Base-by-base conservation (phyloP, 768 basidiomycete species). In the Mycena pura region DNA sequence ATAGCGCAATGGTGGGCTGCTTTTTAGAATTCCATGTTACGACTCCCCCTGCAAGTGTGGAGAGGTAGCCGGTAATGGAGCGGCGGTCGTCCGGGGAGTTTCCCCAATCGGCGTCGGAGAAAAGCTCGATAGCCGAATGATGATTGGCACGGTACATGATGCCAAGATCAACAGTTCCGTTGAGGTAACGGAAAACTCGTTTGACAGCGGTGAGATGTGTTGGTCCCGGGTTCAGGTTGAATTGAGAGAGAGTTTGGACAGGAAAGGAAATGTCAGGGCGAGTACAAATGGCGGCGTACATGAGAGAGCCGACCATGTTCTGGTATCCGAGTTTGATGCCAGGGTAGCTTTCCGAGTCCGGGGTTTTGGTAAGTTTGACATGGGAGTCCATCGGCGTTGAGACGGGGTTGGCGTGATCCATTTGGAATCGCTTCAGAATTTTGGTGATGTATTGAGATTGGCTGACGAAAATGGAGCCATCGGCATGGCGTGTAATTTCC, bases 191-290 rank as follows among this genome's bases (percentile, higher is more conserved):
- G 27, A 44, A 44, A 25, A n/a, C n/a, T n/a, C n/a, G n/a, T n/a
- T n/a, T n/a, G n/a, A n/a, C n/a, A n/a, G n/a, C n/a, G n/a, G n/a
- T 44, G 24, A 44, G 43, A 15, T 44, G 43, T n/a, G 43, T 25
- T 21, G 43, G 43, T 6, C 24, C 22, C 10, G 43, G 43, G 15
- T 44, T 44, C 24, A 52, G 17, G n/a, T 62, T 57, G 68, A 71
- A 77, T 14, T 67, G 73, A 3, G 66, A 55, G 0, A 76, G 63
- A 6, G 53, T 54, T 14, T 60, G 50, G 25, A 76, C 72, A 0
- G 73, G 62, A 43, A 63, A 74, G 4, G 68, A 54, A 50, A 77
- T 76, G 61, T 78, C 75, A 14, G 76, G 77, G 6, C 74, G 73
- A 2, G 72, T 73, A 10, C 62, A 57, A 11, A 70, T 50, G 8